Evolutionary conservation across 176 grass and related monocot species (phyloP).

Genomic region (Saccharum spontaneum): DNA sequence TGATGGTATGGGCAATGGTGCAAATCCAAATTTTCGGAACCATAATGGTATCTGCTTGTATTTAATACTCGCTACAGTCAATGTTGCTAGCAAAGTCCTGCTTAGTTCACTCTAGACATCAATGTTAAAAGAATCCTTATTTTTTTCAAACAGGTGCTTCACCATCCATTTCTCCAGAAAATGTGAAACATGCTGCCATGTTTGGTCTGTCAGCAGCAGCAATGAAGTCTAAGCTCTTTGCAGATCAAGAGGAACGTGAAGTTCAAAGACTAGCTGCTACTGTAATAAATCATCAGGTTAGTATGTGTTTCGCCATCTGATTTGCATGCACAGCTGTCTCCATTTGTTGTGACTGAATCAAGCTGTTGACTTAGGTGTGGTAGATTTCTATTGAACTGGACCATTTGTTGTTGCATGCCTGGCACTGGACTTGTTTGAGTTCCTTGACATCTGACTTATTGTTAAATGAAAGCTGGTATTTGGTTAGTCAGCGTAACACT

Average conservation of each 20-base stretch:
- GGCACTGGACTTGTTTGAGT: not conserved
- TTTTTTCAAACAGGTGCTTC: conserved; percentile 42
- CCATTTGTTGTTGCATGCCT: not conserved
- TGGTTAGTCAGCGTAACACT: not conserved
- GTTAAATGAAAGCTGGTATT: not conserved
- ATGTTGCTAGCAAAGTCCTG: not conserved
- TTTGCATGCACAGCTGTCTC: not conserved
- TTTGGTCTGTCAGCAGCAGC: conserved; percentile 82
- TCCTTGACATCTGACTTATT: not conserved
- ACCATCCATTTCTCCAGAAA: conserved; percentile 55
- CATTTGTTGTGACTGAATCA: not conserved
- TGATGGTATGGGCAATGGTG: conserved; percentile 52
- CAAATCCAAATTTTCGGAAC: conserved; percentile 38
- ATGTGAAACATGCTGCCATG: conserved; percentile 65
- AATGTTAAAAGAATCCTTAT: conserved; percentile 14
- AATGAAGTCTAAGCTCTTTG: conserved; percentile 92
- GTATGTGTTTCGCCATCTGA: not conserved
- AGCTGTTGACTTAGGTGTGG: not conserved
- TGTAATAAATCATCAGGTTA: conserved; percentile 90
- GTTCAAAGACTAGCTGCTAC: conserved; percentile 87
- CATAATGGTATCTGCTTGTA: conserved; percentile 54
- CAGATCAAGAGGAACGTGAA: conserved; percentile 96
- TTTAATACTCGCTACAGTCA: not conserved
- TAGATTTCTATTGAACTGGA: not conserved
- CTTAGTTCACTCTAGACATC: conserved; percentile 23